phyloP scores from a whole-genome alignment of 1,284 basidiomycete genomes.

The Earliella scabrosa region DNA sequence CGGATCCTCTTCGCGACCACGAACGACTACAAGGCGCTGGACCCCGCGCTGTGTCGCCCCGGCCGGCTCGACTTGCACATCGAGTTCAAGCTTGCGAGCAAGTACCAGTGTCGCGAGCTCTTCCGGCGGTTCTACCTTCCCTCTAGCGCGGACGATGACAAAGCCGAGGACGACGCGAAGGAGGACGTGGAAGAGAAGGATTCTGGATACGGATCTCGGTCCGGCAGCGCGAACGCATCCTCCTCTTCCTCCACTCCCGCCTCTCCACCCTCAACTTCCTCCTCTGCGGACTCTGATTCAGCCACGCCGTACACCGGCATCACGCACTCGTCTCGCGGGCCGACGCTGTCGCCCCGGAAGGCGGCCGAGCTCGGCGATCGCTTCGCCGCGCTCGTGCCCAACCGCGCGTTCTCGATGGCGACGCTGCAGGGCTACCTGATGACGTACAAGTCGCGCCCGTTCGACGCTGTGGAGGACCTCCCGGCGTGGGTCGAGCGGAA shows the following conservation, averaged over 20 bases:
- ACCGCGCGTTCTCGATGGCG: slow-evolving; percentile 74
- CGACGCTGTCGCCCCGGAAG: slow-evolving; percentile 39
- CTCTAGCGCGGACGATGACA: slow-evolving; percentile 19
- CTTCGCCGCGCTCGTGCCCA: slow-evolving; percentile 65
- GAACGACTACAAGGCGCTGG: slow-evolving; percentile 69
- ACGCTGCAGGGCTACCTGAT: slow-evolving; percentile 77
- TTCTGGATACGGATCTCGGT: slow-evolving; percentile 22
- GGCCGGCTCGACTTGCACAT: slow-evolving; percentile 83
- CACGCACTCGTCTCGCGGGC: slow-evolving; percentile 37
- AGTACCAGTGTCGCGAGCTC: slow-evolving; percentile 64
- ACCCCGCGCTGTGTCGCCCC: slow-evolving; percentile 75
- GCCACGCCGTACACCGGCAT: slow-evolving; percentile 31
- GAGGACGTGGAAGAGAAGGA: slow-evolving; percentile 19
- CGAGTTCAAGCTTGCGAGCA: slow-evolving; percentile 71
- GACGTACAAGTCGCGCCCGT: slow-evolving; percentile 66
- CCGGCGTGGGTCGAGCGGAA: slow-evolving; percentile 34
- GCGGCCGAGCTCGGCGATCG: slow-evolving; percentile 50
- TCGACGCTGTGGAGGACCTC: slow-evolving; percentile 50
- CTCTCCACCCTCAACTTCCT: slow-evolving; percentile 1
- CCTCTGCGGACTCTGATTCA: slow-evolving; percentile 19
- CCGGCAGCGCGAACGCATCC: slow-evolving; percentile 4
- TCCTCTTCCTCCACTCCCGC: slow-evolving; percentile 4
- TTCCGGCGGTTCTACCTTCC: slow-evolving; percentile 70
- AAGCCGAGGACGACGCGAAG: slow-evolving; percentile 9
- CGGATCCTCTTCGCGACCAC: slow-evolving; percentile 80